Conservation (phyloP, 495 filamentous ascomycete genomes). For the Corynascus novoguineensis region DNA sequence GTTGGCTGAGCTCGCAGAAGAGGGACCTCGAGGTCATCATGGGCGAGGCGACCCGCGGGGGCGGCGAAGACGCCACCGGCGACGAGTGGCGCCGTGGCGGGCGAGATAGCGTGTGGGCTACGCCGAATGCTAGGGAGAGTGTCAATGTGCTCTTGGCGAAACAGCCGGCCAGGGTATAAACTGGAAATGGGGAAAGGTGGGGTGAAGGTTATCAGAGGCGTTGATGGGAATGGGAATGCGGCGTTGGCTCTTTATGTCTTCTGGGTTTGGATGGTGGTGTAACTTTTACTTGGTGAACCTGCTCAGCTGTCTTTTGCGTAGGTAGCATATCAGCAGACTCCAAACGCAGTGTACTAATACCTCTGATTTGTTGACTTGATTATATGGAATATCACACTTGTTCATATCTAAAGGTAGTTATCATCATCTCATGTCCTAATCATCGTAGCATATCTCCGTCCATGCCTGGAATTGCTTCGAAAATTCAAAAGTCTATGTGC, state of each 20-base stretch:
- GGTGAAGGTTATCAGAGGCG: not conserved
- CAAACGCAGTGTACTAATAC: too few relatives aligned
- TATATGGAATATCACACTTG: too few relatives aligned
- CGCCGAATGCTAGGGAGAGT: slow-evolving; percentile 50
- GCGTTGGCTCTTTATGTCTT: not conserved
- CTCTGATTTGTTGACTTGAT: too few relatives aligned
- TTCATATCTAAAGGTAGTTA: not conserved
- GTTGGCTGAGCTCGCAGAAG: slow-evolving; percentile 84
- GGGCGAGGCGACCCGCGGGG: slow-evolving; percentile 69
- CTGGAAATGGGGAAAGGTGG: not conserved
- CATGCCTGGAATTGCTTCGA: not conserved
- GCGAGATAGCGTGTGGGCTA: slow-evolving; percentile 47
- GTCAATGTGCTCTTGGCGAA: slow-evolving; percentile 49
- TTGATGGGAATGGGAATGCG: not conserved
- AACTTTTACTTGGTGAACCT: not conserved
- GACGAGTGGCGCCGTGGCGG: slow-evolving; percentile 55
- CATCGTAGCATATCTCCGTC: not conserved
- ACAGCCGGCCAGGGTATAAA: slow-evolving; percentile 18
- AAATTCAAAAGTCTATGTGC: not conserved
- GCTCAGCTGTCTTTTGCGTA: not conserved
- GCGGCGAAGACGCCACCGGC: slow-evolving; percentile 52
- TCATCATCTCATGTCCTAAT: not conserved
- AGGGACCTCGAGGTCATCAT: slow-evolving; percentile 84
- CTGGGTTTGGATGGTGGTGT: not conserved
- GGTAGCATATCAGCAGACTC: too few relatives aligned